These are phyloP conservation scores for Pinus tabuliformis DNA, from an alignment of 75 land plant species.

Conservation along the genomic window DNA sequence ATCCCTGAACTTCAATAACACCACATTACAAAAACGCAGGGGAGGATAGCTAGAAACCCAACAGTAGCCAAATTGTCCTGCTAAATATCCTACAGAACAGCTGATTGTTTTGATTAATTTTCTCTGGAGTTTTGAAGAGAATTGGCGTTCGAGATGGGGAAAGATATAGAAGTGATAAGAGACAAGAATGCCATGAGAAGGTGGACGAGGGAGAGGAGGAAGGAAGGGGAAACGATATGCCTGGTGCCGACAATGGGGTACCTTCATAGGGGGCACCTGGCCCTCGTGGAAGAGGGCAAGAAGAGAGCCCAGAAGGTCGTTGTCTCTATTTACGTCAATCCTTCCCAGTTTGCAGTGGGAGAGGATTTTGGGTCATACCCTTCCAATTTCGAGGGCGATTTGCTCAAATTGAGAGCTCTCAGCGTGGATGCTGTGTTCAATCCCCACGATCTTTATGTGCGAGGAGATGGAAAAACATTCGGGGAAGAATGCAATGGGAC, in stretches of 20 bases:
- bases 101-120: too few species aligned
- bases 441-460: constrained; percentile 72
- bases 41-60: too few species aligned
- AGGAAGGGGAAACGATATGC: constrained; percentile 55
- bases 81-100: too few species aligned
- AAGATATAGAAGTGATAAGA: constrained; percentile 39
- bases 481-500: neutral
- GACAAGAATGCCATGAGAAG: constrained; percentile 64
- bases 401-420: constrained; percentile 58
- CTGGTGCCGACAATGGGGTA: constrained; percentile 98
- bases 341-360: constrained; percentile 84
- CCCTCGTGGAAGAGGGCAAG: constrained; percentile 60
- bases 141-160: too few species aligned
- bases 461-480: constrained; percentile 14
- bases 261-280: constrained; percentile 87
- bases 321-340: constrained; percentile 95
- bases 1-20: too few species aligned
- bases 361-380: constrained; percentile 89
- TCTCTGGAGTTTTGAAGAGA: too few species aligned
- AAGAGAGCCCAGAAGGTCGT: constrained; percentile 50
- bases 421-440: constrained; percentile 73
- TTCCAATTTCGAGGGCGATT: constrained; percentile 74
- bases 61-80: too few species aligned
- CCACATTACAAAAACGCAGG: too few species aligned
- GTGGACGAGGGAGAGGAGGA: constrained; percentile 63